These are phyloP conservation scores for Solanum rostratum DNA, from an alignment of 257 asterid species.

Conservation along the genomic window DNA sequence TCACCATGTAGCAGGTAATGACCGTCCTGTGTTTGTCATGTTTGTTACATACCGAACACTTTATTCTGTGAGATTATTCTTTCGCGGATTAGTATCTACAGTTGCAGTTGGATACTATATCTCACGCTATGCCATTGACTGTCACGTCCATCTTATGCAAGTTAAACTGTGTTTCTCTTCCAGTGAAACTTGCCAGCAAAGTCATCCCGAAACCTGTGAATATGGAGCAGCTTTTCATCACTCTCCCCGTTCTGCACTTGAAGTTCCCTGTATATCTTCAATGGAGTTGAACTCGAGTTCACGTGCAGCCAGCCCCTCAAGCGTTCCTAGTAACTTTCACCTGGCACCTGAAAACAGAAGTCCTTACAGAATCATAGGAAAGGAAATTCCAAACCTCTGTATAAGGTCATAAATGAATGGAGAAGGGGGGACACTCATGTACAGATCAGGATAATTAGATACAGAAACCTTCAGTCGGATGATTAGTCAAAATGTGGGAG, in stretches of 20 bases:
- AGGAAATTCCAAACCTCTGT: conserved; percentile 20
- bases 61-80: not conserved
- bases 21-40: not conserved
- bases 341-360: conserved; percentile 10
- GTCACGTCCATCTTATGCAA: not conserved
- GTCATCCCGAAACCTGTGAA: conserved; percentile 23
- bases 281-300: conserved; percentile 25
- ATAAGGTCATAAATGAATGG: not conserved
- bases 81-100: not conserved
- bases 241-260: conserved; percentile 56
- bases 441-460: not conserved
- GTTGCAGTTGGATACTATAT: not conserved
- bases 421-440: not conserved
- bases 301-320: conserved; percentile 17
- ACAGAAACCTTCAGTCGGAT: not conserved
- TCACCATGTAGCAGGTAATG: conserved; percentile 22
- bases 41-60: not conserved
- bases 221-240: conserved; percentile 16
- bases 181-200: conserved; percentile 34
- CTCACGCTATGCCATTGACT: not conserved
- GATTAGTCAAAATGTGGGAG: not conserved
- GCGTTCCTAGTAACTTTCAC: conserved; percentile 7
- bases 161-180: not conserved
- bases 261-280: conserved; percentile 27
- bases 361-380: conserved; percentile 7